Conservation (phyloP, 2,329 filamentous ascomycete species). For the Arthroderma sp. region DNA sequence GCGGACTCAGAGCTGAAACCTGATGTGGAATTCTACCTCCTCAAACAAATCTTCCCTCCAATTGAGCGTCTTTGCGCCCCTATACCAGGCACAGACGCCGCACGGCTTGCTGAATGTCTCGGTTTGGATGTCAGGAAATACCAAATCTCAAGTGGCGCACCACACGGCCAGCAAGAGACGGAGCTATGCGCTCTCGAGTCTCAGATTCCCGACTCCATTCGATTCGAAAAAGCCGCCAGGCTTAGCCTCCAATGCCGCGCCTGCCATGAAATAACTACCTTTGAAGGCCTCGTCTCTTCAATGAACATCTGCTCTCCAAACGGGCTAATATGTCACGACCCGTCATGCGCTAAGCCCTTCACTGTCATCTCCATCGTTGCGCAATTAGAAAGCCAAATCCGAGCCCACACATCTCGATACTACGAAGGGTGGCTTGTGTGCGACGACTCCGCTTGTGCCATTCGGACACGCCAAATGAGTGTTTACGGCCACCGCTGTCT, state of each 20-base stretch:
- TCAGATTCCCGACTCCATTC: constrained; percentile 80
- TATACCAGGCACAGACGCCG: constrained; percentile 81
- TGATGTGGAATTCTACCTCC: constrained; percentile 95
- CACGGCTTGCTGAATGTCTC: constrained; percentile 81
- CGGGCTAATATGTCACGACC: constrained; percentile 59
- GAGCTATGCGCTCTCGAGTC: constrained; percentile 87
- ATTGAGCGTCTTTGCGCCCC: constrained; percentile 96
- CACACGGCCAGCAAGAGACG: constrained; percentile 42
- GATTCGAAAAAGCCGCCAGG: constrained; percentile 70
- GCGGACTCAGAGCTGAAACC: constrained; percentile 61
- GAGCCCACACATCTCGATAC: constrained; percentile 66
- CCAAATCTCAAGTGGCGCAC: constrained; percentile 51
- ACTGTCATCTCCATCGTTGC: constrained; percentile 64
- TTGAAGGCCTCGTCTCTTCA: constrained; percentile 59
- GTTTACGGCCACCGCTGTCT: constrained; percentile 87
- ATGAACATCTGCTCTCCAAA: constrained; percentile 53
- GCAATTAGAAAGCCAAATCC: constrained; percentile 76
- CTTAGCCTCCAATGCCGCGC: constrained; percentile 67
- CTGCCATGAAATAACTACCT: constrained; percentile 61
- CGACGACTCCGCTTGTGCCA: constrained; percentile 76
- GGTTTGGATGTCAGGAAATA: constrained; percentile 87
- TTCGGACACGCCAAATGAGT: constrained; percentile 78
- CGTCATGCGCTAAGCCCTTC: constrained; percentile 52
- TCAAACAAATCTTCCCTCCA: constrained; percentile 96
- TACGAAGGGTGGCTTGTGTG: constrained; percentile 89